These are phyloP conservation scores for Clitopilus passeckerianus DNA, from an alignment of 768 basidiomycete species.

Conservation along the genomic window DNA sequence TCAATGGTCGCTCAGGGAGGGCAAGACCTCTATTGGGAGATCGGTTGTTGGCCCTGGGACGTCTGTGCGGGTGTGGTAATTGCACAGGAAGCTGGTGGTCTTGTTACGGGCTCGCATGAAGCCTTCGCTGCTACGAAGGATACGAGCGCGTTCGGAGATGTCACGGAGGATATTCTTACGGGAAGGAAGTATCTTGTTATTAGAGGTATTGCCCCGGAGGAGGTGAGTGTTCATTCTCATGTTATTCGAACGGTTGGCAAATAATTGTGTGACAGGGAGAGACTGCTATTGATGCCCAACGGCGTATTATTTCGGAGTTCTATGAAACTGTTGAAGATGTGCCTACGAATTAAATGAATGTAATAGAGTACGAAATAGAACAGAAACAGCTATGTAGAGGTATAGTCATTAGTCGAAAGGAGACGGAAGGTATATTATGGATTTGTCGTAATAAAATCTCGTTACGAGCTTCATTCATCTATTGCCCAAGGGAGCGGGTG, in stretches of 20 bases:
- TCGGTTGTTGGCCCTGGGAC: conserved; percentile 84
- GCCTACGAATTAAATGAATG: conserved; percentile 37
- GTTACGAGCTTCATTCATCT: too few species aligned
- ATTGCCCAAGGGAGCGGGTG: too few species aligned
- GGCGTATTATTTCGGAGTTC: conserved; percentile 78
- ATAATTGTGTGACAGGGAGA: conserved; percentile 37
- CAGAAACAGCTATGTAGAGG: too few species aligned
- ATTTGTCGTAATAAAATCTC: too few species aligned
- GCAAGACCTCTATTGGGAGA: conserved; percentile 88
- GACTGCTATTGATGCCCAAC: conserved; percentile 65
- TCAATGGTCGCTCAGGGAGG: conserved; percentile 85
- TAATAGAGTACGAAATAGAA: too few species aligned
- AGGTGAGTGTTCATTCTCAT: conserved; percentile 26
- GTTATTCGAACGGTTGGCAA: not conserved
- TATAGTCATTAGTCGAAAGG: too few species aligned
- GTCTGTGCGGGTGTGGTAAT: conserved; percentile 91
- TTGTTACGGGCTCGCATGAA: conserved; percentile 67
- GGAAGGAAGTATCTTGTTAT: conserved; percentile 82
- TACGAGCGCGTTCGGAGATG: conserved; percentile 45
- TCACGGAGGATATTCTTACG: conserved; percentile 64
- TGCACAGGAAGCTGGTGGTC: conserved; percentile 82
- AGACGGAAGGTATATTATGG: too few species aligned
- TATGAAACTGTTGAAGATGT: conserved; percentile 78
- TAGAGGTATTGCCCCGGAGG: conserved; percentile 58
- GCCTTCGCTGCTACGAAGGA: conserved; percentile 32